Evolutionary conservation across 371 early-diverging fungal species (phyloP).

Genomic region (Nosema muscidifuracis): DNA sequence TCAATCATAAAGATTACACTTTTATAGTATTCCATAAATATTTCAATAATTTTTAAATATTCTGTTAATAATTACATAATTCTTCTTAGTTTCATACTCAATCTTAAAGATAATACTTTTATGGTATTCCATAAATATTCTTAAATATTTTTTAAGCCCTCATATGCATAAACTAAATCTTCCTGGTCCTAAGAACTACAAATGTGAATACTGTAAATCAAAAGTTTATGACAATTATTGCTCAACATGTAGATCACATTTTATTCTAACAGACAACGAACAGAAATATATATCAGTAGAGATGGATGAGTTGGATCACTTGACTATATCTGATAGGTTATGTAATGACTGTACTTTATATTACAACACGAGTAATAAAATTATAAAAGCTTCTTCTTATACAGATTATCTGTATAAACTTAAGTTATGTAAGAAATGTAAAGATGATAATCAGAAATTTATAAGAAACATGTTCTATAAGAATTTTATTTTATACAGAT

Average conservation of each 20-base stretch:
- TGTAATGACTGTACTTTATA: slow-evolving; percentile 22
- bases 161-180: no score
- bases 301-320: slow-evolving; percentile 22
- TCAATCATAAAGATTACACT: no score
- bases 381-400: slow-evolving; percentile 28
- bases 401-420: slow-evolving; percentile 40
- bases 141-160: no score
- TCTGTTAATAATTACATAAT: no score
- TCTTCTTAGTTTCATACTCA: no score
- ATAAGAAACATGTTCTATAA: slow-evolving; percentile 40
- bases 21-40: no score
- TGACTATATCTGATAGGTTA: slow-evolving; percentile 3
- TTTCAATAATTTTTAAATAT: no score
- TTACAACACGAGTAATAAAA: not conserved
- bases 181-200: not conserved
- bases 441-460: slow-evolving; percentile 23
- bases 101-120: no score
- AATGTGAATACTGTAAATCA: slow-evolving; percentile 30
- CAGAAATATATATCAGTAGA: slow-evolving; percentile 30
- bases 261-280: slow-evolving; percentile 12
- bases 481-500: slow-evolving; percentile 41
- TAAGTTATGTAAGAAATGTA: slow-evolving; percentile 37
- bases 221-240: slow-evolving; percentile 30
- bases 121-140: no score
- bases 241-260: slow-evolving; percentile 37